Conservation (phyloP, 805 yeast genomes). For the Ogataea chonburiensis region DNA sequence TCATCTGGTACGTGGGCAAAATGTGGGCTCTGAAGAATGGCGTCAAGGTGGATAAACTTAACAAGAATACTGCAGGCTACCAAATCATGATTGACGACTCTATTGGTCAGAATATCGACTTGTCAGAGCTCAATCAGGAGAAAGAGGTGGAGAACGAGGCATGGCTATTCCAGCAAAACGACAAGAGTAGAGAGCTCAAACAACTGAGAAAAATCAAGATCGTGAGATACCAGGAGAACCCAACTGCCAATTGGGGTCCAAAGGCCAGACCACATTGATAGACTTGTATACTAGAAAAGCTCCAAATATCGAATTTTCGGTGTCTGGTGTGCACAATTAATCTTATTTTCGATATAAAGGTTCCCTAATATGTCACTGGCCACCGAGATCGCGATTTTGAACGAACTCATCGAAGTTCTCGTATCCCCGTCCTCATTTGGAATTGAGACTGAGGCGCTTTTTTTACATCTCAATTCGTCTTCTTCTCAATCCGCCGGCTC, state of each 20-base stretch:
- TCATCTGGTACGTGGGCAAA: conserved; percentile 69
- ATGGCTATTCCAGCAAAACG: conserved; percentile 61
- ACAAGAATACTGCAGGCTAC: conserved; percentile 56
- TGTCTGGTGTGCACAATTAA: conserved; percentile 1
- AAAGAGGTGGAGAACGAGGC: conserved; percentile 29
- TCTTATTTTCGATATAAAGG: neutral
- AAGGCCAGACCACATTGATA: conserved; percentile 63
- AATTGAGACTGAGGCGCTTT: conserved; percentile 22
- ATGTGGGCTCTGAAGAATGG: conserved; percentile 55
- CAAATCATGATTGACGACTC: conserved; percentile 48
- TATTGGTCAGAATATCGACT: conserved; percentile 37
- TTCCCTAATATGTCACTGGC: conserved; percentile 10
- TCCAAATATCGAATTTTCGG: no score
- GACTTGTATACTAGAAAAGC: no score
- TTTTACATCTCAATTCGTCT: conserved; percentile 18
- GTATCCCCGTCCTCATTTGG: conserved; percentile 21
- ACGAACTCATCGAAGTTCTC: conserved; percentile 26
- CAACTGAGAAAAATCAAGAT: conserved; percentile 71
- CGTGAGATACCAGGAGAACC: conserved; percentile 88
- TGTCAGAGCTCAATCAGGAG: conserved; percentile 24
- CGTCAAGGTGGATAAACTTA: conserved; percentile 41
- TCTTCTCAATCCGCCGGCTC: conserved; percentile 5
- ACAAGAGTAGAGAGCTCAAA: conserved; percentile 55
- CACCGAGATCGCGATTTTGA: conserved; percentile 23
- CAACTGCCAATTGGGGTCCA: conserved; percentile 97